A percentile compares a stretch with the other conserved stretches of the same genome.
Conservation (phyloP, 768 basidiomycete species). For the Pleurotus sapidus region DNA sequence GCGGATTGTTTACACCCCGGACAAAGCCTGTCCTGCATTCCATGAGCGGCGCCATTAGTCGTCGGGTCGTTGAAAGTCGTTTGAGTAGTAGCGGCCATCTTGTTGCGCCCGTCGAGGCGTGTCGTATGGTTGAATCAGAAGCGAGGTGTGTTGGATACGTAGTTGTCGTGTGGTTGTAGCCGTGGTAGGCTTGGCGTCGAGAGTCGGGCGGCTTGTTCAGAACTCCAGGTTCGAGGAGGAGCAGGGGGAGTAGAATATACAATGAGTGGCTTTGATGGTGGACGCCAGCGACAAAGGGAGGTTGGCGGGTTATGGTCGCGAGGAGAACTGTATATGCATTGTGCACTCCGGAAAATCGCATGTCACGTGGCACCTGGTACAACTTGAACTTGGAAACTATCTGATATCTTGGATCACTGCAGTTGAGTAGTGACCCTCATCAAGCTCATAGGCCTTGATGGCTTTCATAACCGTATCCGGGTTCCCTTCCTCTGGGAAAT, state of each 20-base stretch:
- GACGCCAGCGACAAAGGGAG: background rate
- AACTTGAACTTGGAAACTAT: no score
- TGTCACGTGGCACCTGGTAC: constrained; percentile 5
- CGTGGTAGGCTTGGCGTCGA: background rate
- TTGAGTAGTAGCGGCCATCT: background rate
- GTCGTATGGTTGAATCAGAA: no score
- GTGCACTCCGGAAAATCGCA: constrained; percentile 1
- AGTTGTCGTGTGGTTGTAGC: background rate
- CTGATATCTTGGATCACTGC: no score
- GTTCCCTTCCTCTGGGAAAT: constrained; percentile 87
- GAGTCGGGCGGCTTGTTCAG: background rate
- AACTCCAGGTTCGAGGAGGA: constrained; percentile 3
- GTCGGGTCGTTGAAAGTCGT: background rate
- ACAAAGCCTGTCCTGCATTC: constrained; percentile 60
- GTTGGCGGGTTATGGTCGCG: background rate
- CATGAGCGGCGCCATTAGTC: background rate
- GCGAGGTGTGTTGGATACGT: background rate
- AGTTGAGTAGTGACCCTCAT: no score
- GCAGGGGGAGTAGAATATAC: background rate
- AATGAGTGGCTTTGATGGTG: background rate
- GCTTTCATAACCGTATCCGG: constrained; percentile 91
- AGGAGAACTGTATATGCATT: constrained; percentile 5
- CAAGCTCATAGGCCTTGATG: constrained; percentile 41
- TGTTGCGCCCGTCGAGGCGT: background rate
- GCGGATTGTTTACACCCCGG: constrained; percentile 83